A percentile compares a stretch with the other conserved stretches of the same genome.
These are phyloP conservation scores for Udeniomyces megalosporus DNA, from an alignment of 768 basidiomycete species.

Conservation along the genomic window DNA sequence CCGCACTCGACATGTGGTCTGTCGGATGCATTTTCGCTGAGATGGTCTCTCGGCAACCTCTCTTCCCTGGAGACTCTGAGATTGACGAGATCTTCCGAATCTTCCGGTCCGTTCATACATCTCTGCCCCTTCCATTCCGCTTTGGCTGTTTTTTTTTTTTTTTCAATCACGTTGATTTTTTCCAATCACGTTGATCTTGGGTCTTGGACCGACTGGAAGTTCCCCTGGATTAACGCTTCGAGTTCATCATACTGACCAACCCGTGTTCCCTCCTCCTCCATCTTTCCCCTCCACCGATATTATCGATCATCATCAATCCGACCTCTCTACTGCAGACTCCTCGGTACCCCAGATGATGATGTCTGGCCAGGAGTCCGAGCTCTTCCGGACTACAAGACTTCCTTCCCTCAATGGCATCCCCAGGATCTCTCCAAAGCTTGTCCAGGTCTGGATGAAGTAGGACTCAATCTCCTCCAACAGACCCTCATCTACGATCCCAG, in stretches of 20 bases:
- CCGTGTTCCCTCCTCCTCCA: too few species aligned
- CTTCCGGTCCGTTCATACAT: slow-evolving; percentile 53
- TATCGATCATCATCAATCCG: slow-evolving; percentile 5
- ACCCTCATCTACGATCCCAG: slow-evolving; percentile 76
- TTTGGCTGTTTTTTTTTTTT: not conserved
- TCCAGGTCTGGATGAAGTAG: slow-evolving; percentile 53
- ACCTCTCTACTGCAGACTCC: slow-evolving; percentile 41
- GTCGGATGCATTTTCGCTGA: slow-evolving; percentile 96
- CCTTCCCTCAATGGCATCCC: slow-evolving; percentile 86
- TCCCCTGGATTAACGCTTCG: too few species aligned
- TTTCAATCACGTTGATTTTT: not conserved
- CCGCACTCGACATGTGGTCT: slow-evolving; percentile 99
- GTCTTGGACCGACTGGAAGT: too few species aligned
- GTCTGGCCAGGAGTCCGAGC: slow-evolving; percentile 77
- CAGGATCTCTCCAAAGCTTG: slow-evolving; percentile 55
- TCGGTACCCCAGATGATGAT: slow-evolving; percentile 85
- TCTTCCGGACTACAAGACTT: slow-evolving; percentile 86
- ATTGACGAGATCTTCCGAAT: slow-evolving; percentile 99
- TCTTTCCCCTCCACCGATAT: not conserved
- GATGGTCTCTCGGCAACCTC: slow-evolving; percentile 81
- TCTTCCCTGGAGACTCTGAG: slow-evolving; percentile 98
- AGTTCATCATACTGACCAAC: too few species aligned
- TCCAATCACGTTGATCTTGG: too few species aligned
- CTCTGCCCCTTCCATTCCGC: not conserved
- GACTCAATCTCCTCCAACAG: slow-evolving; percentile 66